Conservation (phyloP, 208 protist species). For the Crithidia brevicula region DNA sequence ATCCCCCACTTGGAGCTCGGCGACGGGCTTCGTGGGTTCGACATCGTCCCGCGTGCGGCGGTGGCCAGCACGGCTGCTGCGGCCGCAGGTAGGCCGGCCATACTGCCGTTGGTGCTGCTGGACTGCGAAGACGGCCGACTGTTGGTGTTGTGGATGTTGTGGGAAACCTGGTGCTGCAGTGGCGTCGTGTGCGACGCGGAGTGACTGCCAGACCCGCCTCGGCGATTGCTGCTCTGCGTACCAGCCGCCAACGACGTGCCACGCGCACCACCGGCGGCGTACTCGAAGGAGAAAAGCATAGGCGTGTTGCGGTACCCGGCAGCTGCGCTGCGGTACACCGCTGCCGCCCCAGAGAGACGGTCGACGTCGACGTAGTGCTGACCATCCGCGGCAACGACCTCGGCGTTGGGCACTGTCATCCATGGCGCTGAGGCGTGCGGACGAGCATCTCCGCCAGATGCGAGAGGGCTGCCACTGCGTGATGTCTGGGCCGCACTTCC, state of each 20-base stretch:
- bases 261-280: not conserved
- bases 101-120: slow-evolving; percentile 24
- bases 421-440: slow-evolving; percentile 15
- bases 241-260: no score
- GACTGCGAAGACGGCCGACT: slow-evolving; percentile 17
- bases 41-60: not conserved
- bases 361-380: slow-evolving; percentile 30
- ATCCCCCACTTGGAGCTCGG: not conserved
- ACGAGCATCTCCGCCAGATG: not conserved
- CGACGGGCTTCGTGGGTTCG: not conserved
- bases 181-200: not conserved
- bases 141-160: not conserved
- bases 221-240: not conserved
- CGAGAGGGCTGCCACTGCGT: not conserved
- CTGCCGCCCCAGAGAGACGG: slow-evolving; percentile 1
- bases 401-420: slow-evolving; percentile 24
- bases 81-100: not conserved
- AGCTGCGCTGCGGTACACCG: not conserved
- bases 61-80: not conserved
- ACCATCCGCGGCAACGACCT: slow-evolving; percentile 20
- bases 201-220: not conserved
- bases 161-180: not conserved
- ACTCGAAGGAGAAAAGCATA: slow-evolving; percentile 13
- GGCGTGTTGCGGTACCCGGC: slow-evolving; percentile 2
- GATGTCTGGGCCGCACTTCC: no score